phyloP scores from a whole-genome alignment of 106 monocot species.

The Dendrobium catenatum region DNA sequence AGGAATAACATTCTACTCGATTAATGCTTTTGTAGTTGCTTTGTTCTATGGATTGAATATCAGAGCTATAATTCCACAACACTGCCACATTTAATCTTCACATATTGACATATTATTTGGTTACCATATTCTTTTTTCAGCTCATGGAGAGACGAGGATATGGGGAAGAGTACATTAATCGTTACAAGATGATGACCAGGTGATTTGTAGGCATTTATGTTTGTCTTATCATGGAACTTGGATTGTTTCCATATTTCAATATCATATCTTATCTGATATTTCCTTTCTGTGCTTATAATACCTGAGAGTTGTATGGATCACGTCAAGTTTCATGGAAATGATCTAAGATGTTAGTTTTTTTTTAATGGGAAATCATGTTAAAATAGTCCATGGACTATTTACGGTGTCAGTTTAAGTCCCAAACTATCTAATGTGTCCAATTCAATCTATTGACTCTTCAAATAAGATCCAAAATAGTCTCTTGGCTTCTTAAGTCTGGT shows the following conservation, averaged over 20 bases:
- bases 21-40: background rate
- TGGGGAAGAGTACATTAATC: constrained; percentile 94
- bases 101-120: background rate
- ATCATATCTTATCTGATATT: background rate
- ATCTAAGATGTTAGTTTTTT: background rate
- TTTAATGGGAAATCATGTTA: too few species aligned
- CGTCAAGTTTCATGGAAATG: background rate
- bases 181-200: constrained; percentile 99
- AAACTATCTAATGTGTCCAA: too few species aligned
- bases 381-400: too few species aligned
- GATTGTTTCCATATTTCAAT: background rate
- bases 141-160: constrained; percentile 95
- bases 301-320: background rate
- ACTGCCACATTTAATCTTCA: background rate
- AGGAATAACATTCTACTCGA: background rate
- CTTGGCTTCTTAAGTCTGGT: too few species aligned
- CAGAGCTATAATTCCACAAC: background rate
- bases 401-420: too few species aligned
- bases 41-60: background rate
- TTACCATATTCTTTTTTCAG: constrained; percentile 25
- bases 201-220: constrained; percentile 14
- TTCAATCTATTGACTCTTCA: too few species aligned
- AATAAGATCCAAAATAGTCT: too few species aligned
- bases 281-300: background rate
- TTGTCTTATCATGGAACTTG: background rate